Conservation (phyloP, 129 eudicot genomes). For the Lonicera japonica region DNA sequence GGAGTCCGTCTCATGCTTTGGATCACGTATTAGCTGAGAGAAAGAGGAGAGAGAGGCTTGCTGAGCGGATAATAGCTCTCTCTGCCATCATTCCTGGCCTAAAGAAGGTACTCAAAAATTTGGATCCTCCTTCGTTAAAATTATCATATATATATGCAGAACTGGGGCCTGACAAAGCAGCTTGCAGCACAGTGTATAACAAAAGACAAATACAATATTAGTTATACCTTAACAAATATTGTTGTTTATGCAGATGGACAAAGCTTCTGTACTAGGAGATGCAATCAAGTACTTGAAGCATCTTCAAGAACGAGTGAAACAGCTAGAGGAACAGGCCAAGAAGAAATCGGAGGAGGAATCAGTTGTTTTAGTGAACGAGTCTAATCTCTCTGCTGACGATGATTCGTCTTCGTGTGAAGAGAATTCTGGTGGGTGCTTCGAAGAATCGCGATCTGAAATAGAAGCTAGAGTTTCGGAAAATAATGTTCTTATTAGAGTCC, state of each 20-base stretch:
- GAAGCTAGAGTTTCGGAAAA: constrained; percentile 53
- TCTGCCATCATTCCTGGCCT: constrained; percentile 60
- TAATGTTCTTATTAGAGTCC: constrained; percentile 48
- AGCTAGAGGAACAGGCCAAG: constrained; percentile 46
- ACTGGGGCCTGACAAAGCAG: no score
- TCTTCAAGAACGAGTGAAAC: constrained; percentile 54
- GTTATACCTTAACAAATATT: background rate
- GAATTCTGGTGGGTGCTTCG: background rate
- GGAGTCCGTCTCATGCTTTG: constrained; percentile 22
- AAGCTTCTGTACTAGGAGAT: constrained; percentile 75
- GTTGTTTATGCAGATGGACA: constrained; percentile 50
- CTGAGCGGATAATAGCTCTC: constrained; percentile 46
- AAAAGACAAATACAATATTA: no score
- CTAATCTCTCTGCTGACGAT: constrained; percentile 17
- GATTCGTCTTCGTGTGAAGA: constrained; percentile 29
- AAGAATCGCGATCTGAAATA: constrained; percentile 42
- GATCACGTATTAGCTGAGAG: constrained; percentile 52
- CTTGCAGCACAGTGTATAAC: no score
- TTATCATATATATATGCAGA: no score
- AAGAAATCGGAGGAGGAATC: constrained; percentile 31
- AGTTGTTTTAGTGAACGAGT: constrained; percentile 22
- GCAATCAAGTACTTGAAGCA: constrained; percentile 66
- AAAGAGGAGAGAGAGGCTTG: constrained; percentile 50
- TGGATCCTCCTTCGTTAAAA: no score
- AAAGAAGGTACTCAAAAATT: constrained; percentile 56